These are phyloP conservation scores for Omphalotus guepiniiformis DNA, from an alignment of 768 basidiomycete species.

Conservation along the genomic window DNA sequence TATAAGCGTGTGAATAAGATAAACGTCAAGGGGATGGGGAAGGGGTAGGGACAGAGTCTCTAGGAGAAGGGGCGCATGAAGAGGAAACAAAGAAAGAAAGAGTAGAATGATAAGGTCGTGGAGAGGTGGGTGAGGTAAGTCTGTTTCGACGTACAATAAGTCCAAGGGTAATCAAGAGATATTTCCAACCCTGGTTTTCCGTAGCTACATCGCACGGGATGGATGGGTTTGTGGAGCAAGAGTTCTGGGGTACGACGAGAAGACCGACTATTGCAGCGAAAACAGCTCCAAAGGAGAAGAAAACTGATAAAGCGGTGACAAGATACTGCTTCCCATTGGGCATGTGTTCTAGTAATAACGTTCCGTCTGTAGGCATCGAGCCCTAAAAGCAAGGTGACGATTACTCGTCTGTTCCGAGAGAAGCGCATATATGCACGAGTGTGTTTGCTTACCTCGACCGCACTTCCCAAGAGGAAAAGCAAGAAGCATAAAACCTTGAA, in stretches of 20 bases:
- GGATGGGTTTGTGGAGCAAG: conserved; percentile 46
- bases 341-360: conserved; percentile 87
- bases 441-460: conserved; percentile 74
- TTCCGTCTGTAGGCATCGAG: conserved; percentile 96
- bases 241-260: conserved; percentile 70
- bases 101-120: background rate
- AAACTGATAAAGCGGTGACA: conserved; percentile 12
- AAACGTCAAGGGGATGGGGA: too few species aligned
- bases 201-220: conserved; percentile 57
- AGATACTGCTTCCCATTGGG: conserved; percentile 90
- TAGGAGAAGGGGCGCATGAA: too few species aligned
- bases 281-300: conserved; percentile 69
- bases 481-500: conserved; percentile 68
- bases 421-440: conserved; percentile 1
- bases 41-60: too few species aligned
- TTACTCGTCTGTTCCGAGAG: too few species aligned
- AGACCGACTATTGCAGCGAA: conserved; percentile 79
- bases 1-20: too few species aligned
- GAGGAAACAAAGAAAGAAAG: background rate
- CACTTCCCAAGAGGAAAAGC: conserved; percentile 86
- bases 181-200: conserved; percentile 88
- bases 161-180: conserved; percentile 74
- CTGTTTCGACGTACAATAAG: conserved; percentile 61
- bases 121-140: conserved; percentile 4
- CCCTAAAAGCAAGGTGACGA: conserved; percentile 43